phyloP scores from a whole-genome alignment of 2,329 filamentous ascomycete genomes.

The Cladophialophora exuberans region DNA sequence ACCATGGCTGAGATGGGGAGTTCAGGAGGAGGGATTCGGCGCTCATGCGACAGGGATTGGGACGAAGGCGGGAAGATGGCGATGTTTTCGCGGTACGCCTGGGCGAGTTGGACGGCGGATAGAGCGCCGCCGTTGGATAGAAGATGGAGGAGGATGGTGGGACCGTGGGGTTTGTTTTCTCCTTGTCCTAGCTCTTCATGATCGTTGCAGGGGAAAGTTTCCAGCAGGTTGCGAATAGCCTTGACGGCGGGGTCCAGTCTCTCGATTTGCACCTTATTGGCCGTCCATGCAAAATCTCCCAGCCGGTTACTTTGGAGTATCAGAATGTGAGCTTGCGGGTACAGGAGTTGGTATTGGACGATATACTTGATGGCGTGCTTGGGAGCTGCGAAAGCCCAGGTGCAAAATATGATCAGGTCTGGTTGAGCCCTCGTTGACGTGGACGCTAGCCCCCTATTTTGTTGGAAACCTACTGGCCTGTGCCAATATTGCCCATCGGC shows the following conservation, averaged over 20 bases:
- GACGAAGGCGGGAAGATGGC: neutral
- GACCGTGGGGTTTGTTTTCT: neutral
- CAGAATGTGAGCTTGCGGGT: constrained; percentile 13
- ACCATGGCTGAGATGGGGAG: constrained; percentile 53
- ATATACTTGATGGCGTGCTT: constrained; percentile 20
- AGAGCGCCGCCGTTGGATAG: constrained; percentile 59
- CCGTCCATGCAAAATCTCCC: constrained; percentile 4
- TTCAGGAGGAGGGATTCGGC: neutral
- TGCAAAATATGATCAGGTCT: constrained; percentile 17
- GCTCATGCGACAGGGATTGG: neutral
- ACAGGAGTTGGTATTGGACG: constrained; percentile 10
- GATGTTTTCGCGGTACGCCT: constrained; percentile 32
- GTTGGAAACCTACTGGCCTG: neutral
- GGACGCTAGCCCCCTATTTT: neutral
- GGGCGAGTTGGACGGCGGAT: constrained; percentile 46
- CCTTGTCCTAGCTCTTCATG: neutral
- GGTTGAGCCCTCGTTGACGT: neutral
- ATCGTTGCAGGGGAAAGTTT: neutral
- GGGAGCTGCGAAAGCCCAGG: constrained; percentile 15
- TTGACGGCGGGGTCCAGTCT: neutral
- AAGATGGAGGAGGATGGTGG: constrained; percentile 50
- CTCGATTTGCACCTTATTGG: constrained; percentile 9
- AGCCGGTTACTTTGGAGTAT: constrained; percentile 12
- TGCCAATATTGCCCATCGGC: neutral
- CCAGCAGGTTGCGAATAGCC: constrained; percentile 4